These are phyloP conservation scores for Pyricularia pennisetigena DNA, from an alignment of 2,329 filamentous ascomycete genomes.

Conservation along the genomic window DNA sequence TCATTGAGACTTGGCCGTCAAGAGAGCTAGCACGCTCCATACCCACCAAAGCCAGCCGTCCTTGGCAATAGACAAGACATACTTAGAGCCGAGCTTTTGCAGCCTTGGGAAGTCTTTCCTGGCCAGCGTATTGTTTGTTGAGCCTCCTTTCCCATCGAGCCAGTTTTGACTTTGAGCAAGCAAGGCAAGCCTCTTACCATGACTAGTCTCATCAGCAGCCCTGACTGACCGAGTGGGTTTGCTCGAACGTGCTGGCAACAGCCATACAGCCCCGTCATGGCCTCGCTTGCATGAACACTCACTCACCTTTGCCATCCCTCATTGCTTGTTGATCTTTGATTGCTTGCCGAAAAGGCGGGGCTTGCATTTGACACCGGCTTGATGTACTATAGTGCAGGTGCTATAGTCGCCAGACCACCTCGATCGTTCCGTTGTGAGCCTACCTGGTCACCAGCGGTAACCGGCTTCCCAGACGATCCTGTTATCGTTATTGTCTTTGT, in stretches of 20 bases:
- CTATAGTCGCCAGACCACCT: neutral
- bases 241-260: neutral
- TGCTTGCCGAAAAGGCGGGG: neutral
- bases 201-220: neutral
- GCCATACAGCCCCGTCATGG: neutral
- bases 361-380: neutral
- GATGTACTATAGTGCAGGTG: neutral
- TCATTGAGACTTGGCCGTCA: neutral
- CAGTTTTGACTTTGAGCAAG: neutral
- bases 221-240: neutral
- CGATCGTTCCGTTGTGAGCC: too few relatives aligned
- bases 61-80: neutral
- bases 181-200: neutral
- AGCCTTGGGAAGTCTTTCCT: neutral
- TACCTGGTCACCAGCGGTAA: neutral
- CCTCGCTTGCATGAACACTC: neutral
- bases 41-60: neutral
- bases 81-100: too few relatives aligned
- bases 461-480: too few relatives aligned
- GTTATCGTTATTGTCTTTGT: neutral
- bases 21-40: neutral
- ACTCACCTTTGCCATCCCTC: neutral
- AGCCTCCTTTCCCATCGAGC: neutral
- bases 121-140: neutral
- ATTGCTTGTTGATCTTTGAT: neutral